Evolutionary conservation across 306 rosid genomes (phyloP), one percentile per base, ranked within the genome.

Genomic region (Argentina anserina): DNA sequence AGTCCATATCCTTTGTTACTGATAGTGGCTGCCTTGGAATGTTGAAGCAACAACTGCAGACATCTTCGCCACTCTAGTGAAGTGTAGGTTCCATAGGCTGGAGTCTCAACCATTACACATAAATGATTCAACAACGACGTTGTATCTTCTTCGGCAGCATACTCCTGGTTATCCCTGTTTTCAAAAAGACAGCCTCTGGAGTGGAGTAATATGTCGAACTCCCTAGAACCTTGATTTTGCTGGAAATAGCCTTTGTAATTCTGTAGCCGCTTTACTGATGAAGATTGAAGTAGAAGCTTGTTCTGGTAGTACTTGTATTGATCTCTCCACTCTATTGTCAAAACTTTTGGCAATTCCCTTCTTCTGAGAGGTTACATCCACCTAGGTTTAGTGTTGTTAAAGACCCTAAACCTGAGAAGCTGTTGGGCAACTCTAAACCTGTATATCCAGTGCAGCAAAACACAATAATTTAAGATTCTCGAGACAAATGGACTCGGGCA

Each of bases 301-400:
- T 12, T 66, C 25, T 2, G 6, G 11, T 6, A 23, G 4, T 25
- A 10, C 6, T 25, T 1, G 18, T 10, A 13, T 3, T 37, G 40
- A 4, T 37, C 34, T 4, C 4, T 33, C 34, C 34, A 2, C 34
- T 33, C 4, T 33, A 33, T 33, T 33, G 34, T 4, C 34, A 2
- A 1, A 4, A 33, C 4, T 33, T 33, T 33, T 4, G 34, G 34
- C 34, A 33, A 1, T 33, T 33, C 34, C 34, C 72, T 50, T 72
- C 78, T 36, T 75, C 34, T 13, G 7, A 0, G 31, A 75, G 52
- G 20, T 75, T 65, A 50, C 78, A 75, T 14, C 40, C 55, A 65
- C 78, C 66, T 26, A 75, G 50, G 39, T 7, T 37, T 59, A 65
- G 21, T 36, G 25, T 61, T 47, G 43, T 75, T 15, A 75, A 47